phyloP scores from a whole-genome alignment of 495 filamentous ascomycete species.

The Lindgomyces ingoldianus region DNA sequence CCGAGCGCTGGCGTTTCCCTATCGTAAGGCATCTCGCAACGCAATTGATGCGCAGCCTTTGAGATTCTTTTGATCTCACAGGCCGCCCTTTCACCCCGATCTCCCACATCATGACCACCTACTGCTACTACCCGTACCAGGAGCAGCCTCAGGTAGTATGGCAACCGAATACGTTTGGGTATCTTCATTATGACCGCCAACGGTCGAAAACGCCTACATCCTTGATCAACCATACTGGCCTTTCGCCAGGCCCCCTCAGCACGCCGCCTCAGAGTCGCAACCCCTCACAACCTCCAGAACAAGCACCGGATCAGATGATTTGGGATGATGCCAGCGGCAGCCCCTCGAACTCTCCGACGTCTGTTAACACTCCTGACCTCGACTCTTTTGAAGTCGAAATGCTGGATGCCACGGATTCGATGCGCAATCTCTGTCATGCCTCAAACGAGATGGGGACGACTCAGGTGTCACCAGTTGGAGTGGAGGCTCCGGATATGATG shows the following conservation, averaged over 20 bases:
- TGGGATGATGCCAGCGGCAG: constrained; percentile 15
- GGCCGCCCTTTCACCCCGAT: neutral
- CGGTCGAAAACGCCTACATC: constrained; percentile 27
- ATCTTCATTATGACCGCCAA: constrained; percentile 19
- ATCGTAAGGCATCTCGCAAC: constrained; percentile 23
- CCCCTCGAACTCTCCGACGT: constrained; percentile 28
- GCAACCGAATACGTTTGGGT: neutral
- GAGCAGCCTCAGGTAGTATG: constrained; percentile 4
- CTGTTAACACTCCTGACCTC: constrained; percentile 32
- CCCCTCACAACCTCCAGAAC: constrained; percentile 18
- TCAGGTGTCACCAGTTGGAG: neutral
- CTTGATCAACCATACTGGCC: constrained; percentile 22
- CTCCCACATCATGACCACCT: constrained; percentile 20
- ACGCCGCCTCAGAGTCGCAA: constrained; percentile 29
- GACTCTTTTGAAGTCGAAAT: constrained; percentile 26
- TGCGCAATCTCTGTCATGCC: constrained; percentile 23
- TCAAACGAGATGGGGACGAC: constrained; percentile 2
- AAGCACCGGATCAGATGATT: constrained; percentile 24
- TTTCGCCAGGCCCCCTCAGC: constrained; percentile 28
- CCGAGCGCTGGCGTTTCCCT: constrained; percentile 7
- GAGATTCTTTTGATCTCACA: constrained; percentile 6
- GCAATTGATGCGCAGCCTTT: constrained; percentile 23
- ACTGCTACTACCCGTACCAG: constrained; percentile 7
- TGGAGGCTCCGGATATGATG: constrained; percentile 5
- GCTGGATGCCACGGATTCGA: constrained; percentile 15